These are phyloP conservation scores for Edaphochlamys debaryana DNA, from an alignment of 139 green algal genomes.

Conservation along the genomic window DNA sequence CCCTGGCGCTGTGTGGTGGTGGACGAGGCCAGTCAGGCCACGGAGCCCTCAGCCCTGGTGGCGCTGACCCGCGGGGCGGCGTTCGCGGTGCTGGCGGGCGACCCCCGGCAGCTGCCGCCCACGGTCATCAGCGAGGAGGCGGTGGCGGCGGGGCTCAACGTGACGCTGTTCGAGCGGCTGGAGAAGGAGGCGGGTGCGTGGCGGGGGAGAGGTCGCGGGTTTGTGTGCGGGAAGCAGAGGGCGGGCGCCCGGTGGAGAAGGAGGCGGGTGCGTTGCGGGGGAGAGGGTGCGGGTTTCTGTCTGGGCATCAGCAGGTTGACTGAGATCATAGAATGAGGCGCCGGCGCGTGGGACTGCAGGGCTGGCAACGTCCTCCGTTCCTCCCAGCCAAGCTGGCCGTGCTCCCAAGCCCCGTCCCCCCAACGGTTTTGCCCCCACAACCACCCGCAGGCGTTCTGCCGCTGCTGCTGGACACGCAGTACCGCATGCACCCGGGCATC, in stretches of 20 bases:
- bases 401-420: no score
- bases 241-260: no score
- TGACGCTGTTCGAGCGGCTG: slow-evolving; percentile 89
- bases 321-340: no score
- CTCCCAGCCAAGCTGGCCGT: no score
- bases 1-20: slow-evolving; percentile 88
- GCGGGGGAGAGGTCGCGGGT: background rate
- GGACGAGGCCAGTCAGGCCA: slow-evolving; percentile 94
- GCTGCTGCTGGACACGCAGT: slow-evolving; percentile 92
- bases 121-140: slow-evolving; percentile 74
- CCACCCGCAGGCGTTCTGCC: slow-evolving; percentile 72
- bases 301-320: no score
- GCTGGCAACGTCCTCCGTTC: no score
- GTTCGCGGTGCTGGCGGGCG: slow-evolving; percentile 90
- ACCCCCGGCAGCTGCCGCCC: slow-evolving; percentile 91
- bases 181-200: slow-evolving; percentile 7
- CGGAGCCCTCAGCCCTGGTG: slow-evolving; percentile 87
- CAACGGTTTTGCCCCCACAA: no score
- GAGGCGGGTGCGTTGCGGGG: no score
- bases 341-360: no score
- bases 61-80: slow-evolving; percentile 83
- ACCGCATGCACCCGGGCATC: slow-evolving; percentile 91
- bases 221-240: background rate
- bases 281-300: no score
- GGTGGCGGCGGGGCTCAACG: slow-evolving; percentile 61